Conservation (phyloP, 306 rosid species). For the barrel medic (Medicago truncatula) region DNA sequence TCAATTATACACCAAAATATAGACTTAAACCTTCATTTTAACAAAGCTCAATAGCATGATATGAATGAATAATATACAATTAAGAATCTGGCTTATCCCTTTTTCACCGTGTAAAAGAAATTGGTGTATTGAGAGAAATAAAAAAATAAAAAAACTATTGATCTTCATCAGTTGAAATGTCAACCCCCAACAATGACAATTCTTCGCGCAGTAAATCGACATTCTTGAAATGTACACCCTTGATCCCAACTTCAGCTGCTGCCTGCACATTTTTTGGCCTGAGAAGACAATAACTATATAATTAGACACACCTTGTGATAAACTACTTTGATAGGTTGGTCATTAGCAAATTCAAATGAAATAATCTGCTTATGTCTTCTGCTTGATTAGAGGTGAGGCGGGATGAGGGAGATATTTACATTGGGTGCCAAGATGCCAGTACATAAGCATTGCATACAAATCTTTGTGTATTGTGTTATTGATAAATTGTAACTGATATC, state of each 20-base stretch:
- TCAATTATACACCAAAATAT: too few species aligned
- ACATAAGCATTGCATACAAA: background rate
- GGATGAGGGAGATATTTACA: background rate
- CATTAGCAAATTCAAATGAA: background rate
- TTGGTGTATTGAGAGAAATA: conserved; percentile 19
- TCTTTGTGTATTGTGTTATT: background rate
- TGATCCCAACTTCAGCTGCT: conserved; percentile 74
- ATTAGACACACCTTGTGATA: conserved; percentile 7
- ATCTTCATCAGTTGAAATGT: conserved; percentile 48
- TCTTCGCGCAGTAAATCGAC: conserved; percentile 60
- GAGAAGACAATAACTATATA: conserved; percentile 31
- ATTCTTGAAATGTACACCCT: conserved; percentile 74
- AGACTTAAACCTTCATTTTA: background rate
- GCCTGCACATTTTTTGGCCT: conserved; percentile 79
- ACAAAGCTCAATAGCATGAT: conserved; percentile 25
- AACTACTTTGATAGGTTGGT: background rate
- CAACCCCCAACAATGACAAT: conserved; percentile 63
- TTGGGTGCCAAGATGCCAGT: background rate
- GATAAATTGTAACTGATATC: conserved; percentile 9
- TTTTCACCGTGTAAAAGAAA: conserved; percentile 13
- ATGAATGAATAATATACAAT: conserved; percentile 41
- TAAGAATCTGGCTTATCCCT: conserved; percentile 20
- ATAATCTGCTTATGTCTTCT: too few species aligned
- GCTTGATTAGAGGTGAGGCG: background rate
- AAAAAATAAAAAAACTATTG: conserved; percentile 23